Base-by-base conservation (phyloP, 495 filamentous ascomycete species). In the Penicillium cosmopolitanum region DNA sequence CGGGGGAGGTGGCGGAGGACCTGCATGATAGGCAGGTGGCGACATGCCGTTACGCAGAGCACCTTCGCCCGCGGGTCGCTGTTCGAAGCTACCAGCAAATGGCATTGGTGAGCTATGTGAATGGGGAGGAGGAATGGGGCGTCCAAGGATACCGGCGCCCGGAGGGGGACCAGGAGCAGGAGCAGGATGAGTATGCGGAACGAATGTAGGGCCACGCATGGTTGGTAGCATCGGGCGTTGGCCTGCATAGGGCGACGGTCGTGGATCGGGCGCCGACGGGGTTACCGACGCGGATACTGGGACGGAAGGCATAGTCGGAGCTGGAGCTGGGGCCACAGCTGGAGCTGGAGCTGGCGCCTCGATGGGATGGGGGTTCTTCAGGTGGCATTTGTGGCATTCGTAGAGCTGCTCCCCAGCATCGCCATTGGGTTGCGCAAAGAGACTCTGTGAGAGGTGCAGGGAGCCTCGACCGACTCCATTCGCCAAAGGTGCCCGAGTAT, bases 381-480 rank as follows among this genome's bases (percentile, higher is more conserved):
- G 58, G 61, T 82, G 77, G 56, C 81, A 84, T 58, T 82, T 83
- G 63, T 84, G 81, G 59, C 81, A 84, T 64, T 81, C 78, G 33
- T 75, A 77, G 3, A 62, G 46, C 7, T 53, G 31, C 56, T 68
- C 66, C 31, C 48, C 57, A 51, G 18, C 38, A 34, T 77, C 73
- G 2, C 73, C 75, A 57, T 75, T 76, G 23, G 67, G 53, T 19
- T 71, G 73, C 34, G 63, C 46, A 15, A 73, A 66, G n/a, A 63
- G 55, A 42, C 53, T 38, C 52, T 71, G 72, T 21, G 59, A 64
- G 13, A 48, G 34, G 21, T 47, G 31, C 33, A 60, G 55, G 6
- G 69, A 64, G 23, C 62, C 63, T 40, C 68, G 40, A 35, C 66
- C 72, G 25, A 65, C 58, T 33, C 74, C 74, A 55, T 78, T 77